These are phyloP conservation scores for Pleurotus pulmonarius DNA, from an alignment of 768 basidiomycete species.

Conservation along the genomic window DNA sequence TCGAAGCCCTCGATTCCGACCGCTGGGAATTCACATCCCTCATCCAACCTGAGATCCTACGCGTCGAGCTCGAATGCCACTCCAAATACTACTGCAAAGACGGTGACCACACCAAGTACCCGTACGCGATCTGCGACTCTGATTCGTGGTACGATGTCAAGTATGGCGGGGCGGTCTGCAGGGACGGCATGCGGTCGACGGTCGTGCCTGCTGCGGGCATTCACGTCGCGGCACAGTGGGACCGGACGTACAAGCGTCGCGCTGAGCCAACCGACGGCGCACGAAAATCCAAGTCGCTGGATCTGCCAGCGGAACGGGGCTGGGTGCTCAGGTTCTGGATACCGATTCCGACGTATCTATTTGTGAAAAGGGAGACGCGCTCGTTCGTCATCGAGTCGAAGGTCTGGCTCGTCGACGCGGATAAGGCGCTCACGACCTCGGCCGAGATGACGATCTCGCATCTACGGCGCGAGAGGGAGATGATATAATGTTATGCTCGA, in stretches of 20 bases:
- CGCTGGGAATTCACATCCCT: conserved; percentile 1
- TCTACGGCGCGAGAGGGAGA: conserved; percentile 36
- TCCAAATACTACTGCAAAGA: conserved; percentile 3
- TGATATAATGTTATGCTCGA: conserved; percentile 16
- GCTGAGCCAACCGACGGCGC: not conserved
- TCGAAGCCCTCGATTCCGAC: not conserved
- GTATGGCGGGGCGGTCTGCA: not conserved
- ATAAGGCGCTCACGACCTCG: conserved; percentile 17
- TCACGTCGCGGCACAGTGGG: not conserved
- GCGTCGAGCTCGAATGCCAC: not conserved
- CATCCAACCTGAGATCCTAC: not conserved
- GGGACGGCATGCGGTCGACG: not conserved
- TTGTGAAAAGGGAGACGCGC: conserved; percentile 42
- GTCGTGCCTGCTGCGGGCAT: conserved; percentile 1
- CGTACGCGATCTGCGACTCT: not conserved
- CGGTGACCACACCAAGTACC: not conserved
- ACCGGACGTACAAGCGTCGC: conserved; percentile 10
- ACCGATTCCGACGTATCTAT: conserved; percentile 44
- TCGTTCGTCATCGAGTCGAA: conserved; percentile 33
- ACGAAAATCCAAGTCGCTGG: not conserved
- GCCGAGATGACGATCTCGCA: conserved; percentile 40
- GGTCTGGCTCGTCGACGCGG: conserved; percentile 31
- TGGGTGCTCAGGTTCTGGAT: conserved; percentile 39
- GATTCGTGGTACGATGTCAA: not conserved
- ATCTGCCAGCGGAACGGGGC: conserved; percentile 12